Evolutionary conservation across 2,329 filamentous ascomycete genomes (phyloP), one percentile per base, ranked within the genome.

Genomic region (Emmonsia crescens): DNA sequence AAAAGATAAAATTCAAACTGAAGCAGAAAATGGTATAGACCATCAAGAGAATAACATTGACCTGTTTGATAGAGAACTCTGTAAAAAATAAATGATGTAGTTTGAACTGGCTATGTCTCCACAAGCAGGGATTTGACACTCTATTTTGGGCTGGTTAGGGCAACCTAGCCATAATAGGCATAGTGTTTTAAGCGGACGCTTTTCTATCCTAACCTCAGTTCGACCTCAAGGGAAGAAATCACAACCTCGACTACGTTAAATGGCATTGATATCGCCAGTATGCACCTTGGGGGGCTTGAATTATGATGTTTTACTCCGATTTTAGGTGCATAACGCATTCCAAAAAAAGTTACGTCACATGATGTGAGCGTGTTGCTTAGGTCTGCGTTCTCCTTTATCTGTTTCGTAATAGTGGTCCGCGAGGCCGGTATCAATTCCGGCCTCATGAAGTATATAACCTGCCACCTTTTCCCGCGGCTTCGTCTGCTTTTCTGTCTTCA

Each of bases 371-470:
- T 31, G 31, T 40, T 59, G 44, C 31, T 38, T 31, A 59, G 48
- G 40, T 59, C 29, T 42, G 31, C 57, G 29, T 38, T 46, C 38
- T 46, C 19, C 56, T 49, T 63, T 67, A 66, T 70, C 68, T 69
- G 61, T 74, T 73, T 70, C 68, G 73, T 75, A 74, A 74, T 75
- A 68, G 66, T 66, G 68, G 64, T 65, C 66, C 65, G 66, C 19
- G 73, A 76, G 75, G 75, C 75, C 75, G 75, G 75, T 74, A 77
- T 76, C 73, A 69, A 75, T 76, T 73, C 75, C 75, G 75, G 75
- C 75, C 75, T 76, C 74, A 57, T 67, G 65, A 65, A 65, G 69
- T 76, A 69, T 76, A 77, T 77, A 77, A 77, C 70, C 73, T 36
- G 61, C 46, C 56, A 59, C 27, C 44, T 31, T 54, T 54, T 55